phyloP scores from a whole-genome alignment of 129 eudicot genomes.

The Apium graveolens region DNA sequence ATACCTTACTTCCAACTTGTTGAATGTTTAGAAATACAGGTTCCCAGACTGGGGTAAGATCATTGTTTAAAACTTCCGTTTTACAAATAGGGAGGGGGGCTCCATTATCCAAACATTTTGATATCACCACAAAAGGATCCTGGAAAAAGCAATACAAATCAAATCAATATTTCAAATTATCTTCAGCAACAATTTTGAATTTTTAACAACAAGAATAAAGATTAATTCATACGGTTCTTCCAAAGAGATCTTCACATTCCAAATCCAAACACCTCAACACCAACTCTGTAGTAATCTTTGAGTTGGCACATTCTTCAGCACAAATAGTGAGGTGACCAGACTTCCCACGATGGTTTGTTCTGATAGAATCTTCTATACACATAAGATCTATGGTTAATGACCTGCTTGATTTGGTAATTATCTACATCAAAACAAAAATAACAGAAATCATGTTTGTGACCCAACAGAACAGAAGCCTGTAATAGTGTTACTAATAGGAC shows the following conservation, averaged over 20 bases:
- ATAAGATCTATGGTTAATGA: conserved; percentile 54
- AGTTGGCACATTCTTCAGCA: conserved; percentile 77
- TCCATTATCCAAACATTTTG: conserved; percentile 64
- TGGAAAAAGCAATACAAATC: conserved; percentile 30
- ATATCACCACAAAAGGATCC: conserved; percentile 89
- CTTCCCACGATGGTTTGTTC: conserved; percentile 32
- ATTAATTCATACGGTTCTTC: conserved; percentile 58
- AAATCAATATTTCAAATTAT: conserved; percentile 7
- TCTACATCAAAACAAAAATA: conserved; percentile 32
- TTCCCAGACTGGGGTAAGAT: conserved; percentile 72
- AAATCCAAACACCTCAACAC: conserved; percentile 80
- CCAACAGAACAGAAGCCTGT: neutral
- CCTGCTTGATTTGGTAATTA: conserved; percentile 60
- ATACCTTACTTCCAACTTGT: conserved; percentile 95
- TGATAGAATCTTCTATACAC: conserved; percentile 31
- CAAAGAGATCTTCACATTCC: conserved; percentile 81
- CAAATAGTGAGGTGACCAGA: conserved; percentile 65
- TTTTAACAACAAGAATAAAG: neutral
- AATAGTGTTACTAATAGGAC: neutral
- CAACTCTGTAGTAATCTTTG: conserved; percentile 79
- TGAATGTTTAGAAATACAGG: conserved; percentile 60
- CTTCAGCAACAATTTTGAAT: neutral
- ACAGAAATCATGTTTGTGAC: neutral
- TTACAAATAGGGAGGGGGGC: conserved; percentile 62
- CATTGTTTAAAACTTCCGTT: conserved; percentile 80